Evolutionary conservation across 805 yeast genomes (phyloP).

Genomic region (Candida ulmi): DNA sequence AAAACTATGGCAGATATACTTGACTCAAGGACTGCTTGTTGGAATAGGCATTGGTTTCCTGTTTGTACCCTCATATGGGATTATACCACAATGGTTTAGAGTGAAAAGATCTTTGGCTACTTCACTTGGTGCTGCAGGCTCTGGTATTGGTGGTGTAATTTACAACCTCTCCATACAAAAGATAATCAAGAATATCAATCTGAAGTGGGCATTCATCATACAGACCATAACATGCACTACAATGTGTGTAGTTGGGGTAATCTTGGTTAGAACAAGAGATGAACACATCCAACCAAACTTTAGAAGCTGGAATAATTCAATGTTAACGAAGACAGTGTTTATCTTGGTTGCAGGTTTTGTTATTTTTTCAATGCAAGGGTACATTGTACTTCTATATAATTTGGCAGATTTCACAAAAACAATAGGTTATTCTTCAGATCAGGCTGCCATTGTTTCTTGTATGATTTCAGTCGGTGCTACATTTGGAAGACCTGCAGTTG

Average conservation of each 20-base stretch:
- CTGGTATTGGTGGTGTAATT: conserved; percentile 39
- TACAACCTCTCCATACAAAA: conserved; percentile 33
- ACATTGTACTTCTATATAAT: conserved; percentile 53
- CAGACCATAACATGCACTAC: conserved; percentile 32
- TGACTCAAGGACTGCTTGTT: conserved; percentile 62
- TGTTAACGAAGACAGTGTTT: conserved; percentile 35
- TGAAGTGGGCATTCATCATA: conserved; percentile 31
- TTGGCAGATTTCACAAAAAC: conserved; percentile 56
- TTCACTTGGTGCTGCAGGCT: conserved; percentile 34
- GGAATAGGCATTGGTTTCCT: conserved; percentile 49
- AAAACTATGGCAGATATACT: conserved; percentile 56
- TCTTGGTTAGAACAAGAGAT: conserved; percentile 34
- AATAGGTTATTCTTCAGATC: conserved; percentile 47
- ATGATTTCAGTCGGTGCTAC: conserved; percentile 55
- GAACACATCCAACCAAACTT: conserved; percentile 29
- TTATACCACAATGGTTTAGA: conserved; percentile 68
- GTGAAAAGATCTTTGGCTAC: conserved; percentile 48
- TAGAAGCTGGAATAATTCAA: conserved; percentile 35
- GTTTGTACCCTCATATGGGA: conserved; percentile 50
- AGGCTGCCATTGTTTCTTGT: conserved; percentile 55
- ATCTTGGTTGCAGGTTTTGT: conserved; percentile 37
- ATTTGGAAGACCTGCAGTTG: conserved; percentile 51
- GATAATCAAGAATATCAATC: conserved; percentile 25
- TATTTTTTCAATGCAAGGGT: conserved; percentile 50
- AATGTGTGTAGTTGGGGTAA: conserved; percentile 28